Evolutionary conservation across 257 asterid genomes (phyloP).

Genomic region (Cruciata laevipes): DNA sequence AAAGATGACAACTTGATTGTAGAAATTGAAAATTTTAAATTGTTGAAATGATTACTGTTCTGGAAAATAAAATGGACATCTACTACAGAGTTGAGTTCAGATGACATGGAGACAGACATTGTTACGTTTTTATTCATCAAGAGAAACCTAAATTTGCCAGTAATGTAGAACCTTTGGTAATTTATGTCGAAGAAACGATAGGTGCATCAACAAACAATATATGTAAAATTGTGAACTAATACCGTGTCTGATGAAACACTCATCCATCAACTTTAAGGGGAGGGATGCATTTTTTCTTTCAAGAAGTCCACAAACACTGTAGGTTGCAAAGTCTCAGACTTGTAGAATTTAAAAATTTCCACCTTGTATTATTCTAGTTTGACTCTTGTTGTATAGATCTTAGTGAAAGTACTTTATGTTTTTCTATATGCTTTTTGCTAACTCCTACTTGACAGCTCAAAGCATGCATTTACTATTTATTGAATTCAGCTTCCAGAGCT

Average conservation of each 20-base stretch:
- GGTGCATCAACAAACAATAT: not conserved
- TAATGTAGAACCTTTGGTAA: not conserved
- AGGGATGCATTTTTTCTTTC: not conserved
- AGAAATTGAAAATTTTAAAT: not conserved
- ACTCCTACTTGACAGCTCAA: not conserved
- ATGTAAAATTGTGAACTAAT: not conserved
- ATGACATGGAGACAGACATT: not conserved
- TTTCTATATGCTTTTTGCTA: not conserved
- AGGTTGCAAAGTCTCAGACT: not conserved
- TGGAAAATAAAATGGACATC: not conserved
- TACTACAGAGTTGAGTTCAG: not conserved
- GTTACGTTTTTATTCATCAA: not conserved
- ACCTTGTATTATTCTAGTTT: not conserved
- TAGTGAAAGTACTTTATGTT: not conserved
- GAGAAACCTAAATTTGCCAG: not conserved
- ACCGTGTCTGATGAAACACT: not conserved
- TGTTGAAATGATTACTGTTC: not conserved
- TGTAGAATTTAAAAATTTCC: not conserved
- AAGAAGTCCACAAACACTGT: not conserved
- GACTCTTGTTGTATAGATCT: not conserved
- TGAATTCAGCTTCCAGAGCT: not conserved
- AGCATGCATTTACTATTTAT: not conserved
- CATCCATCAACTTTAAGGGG: not conserved
- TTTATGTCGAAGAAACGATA: not conserved
- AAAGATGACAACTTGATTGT: not conserved